A percentile compares a stretch with the other conserved stretches of the same genome.
These are phyloP conservation scores for Ophiosphaerella narmari DNA, from an alignment of 2,329 filamentous ascomycete species.

Conservation along the genomic window DNA sequence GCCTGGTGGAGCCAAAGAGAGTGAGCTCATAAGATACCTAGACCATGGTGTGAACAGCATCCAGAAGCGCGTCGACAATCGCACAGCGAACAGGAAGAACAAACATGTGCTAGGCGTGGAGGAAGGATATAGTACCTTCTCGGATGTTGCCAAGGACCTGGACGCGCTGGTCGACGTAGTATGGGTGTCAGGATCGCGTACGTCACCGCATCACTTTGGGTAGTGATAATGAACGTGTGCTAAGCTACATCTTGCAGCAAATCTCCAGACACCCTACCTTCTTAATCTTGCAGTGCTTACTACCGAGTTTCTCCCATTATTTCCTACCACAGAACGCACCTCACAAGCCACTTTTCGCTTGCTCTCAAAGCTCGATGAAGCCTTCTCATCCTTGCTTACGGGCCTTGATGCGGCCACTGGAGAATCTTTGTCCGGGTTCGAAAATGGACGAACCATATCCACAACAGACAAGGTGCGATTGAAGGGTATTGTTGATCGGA, in stretches of 20 bases:
- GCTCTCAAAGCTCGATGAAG: slow-evolving; percentile 79
- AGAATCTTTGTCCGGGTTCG: slow-evolving; percentile 71
- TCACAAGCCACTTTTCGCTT: slow-evolving; percentile 71
- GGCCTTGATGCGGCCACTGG: slow-evolving; percentile 70
- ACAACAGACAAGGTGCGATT: slow-evolving; percentile 89
- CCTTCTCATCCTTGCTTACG: slow-evolving; percentile 75
- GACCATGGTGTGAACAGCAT: slow-evolving; percentile 53
- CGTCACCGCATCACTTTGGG: slow-evolving; percentile 43
- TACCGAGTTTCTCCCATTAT: slow-evolving; percentile 72
- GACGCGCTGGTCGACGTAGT: slow-evolving; percentile 77
- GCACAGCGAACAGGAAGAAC: slow-evolving; percentile 52
- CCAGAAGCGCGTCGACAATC: slow-evolving; percentile 36
- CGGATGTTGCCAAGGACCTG: slow-evolving; percentile 73
- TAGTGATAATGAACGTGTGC: neutral
- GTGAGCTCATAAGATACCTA: slow-evolving; percentile 61
- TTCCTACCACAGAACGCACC: slow-evolving; percentile 67
- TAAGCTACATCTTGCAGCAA: slow-evolving; percentile 56
- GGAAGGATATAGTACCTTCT: slow-evolving; percentile 64
- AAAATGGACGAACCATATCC: slow-evolving; percentile 65
- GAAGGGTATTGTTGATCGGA: slow-evolving; percentile 78
- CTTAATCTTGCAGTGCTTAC: slow-evolving; percentile 76
- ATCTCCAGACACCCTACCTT: slow-evolving; percentile 81
- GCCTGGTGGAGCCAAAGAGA: slow-evolving; percentile 63
- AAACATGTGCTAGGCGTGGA: slow-evolving; percentile 48
- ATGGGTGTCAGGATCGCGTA: slow-evolving; percentile 87